Percentiles rank a stretch among this genome's conserved stretches.
phyloP scores from a whole-genome alignment of 805 yeast genomes.

The Cyberlindnera saturnus region DNA sequence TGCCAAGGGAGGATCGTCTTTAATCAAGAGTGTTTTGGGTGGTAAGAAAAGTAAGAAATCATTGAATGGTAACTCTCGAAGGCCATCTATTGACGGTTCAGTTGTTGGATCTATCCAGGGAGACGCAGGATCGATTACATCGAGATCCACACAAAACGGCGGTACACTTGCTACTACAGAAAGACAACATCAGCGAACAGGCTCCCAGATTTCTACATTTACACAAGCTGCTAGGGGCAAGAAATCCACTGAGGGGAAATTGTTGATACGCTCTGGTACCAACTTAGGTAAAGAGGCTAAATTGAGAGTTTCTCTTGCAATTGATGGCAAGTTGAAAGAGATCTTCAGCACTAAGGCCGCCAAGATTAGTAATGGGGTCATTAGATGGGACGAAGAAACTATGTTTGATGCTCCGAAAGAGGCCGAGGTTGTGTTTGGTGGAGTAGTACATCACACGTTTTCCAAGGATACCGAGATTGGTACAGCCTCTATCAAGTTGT shows the following conservation, averaged over 20 bases:
- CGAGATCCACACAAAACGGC: slow-evolving; percentile 1
- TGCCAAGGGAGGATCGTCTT: slow-evolving; percentile 38
- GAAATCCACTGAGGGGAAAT: slow-evolving; percentile 35
- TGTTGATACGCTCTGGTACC: slow-evolving; percentile 43
- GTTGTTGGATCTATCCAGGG: not conserved
- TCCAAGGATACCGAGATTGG: slow-evolving; percentile 68
- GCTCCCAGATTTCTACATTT: slow-evolving; percentile 20
- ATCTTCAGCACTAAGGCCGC: slow-evolving; percentile 57
- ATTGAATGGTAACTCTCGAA: slow-evolving; percentile 30
- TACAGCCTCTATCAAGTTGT: slow-evolving; percentile 44
- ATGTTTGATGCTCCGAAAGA: slow-evolving; percentile 63
- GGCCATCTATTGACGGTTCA: slow-evolving; percentile 23
- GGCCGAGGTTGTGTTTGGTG: slow-evolving; percentile 52
- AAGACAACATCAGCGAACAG: slow-evolving; percentile 13
- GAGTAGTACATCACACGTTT: slow-evolving; percentile 63
- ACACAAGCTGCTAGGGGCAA: slow-evolving; percentile 14
- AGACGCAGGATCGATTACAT: slow-evolving; percentile 5
- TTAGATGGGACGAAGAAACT: slow-evolving; percentile 56
- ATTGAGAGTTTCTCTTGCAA: slow-evolving; percentile 48
- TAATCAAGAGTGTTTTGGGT: slow-evolving; percentile 29
- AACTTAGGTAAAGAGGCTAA: slow-evolving; percentile 39
- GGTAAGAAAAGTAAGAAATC: slow-evolving; percentile 23
- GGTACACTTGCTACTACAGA: slow-evolving; percentile 7
- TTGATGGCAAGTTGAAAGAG: slow-evolving; percentile 42
- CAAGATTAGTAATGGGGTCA: slow-evolving; percentile 42